These are phyloP conservation scores for Syzygium aromaticum DNA, from an alignment of 345 rosid species.

Conservation along the genomic window DNA sequence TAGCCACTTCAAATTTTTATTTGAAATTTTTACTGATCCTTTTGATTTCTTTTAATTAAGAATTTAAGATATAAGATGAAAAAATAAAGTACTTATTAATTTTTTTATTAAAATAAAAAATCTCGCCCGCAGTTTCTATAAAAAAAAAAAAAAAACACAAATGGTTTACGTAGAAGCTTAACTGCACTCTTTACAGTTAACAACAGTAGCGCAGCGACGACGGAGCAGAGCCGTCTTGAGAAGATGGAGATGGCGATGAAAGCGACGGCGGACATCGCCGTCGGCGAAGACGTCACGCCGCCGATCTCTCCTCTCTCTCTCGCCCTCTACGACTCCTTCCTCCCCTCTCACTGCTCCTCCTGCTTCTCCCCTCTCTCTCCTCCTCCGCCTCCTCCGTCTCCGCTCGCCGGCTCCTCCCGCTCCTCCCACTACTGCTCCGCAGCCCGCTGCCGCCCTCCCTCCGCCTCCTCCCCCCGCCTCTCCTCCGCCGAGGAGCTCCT, in stretches of 20 bases:
- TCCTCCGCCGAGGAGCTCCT: slow-evolving; percentile 15
- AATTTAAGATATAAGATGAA: not conserved
- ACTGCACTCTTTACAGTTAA: not conserved
- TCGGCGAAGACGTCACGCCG: slow-evolving; percentile 39
- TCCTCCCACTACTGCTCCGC: slow-evolving; percentile 18
- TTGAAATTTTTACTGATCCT: not conserved
- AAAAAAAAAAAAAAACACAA: not conserved
- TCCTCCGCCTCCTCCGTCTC: not conserved
- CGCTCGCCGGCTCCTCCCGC: slow-evolving; percentile 4
- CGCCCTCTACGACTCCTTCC: slow-evolving; percentile 45
- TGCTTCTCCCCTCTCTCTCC: slow-evolving; percentile 17
- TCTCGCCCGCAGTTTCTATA: not conserved
- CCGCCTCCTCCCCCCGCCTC: slow-evolving; percentile 21
- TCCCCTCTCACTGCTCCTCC: slow-evolving; percentile 41
- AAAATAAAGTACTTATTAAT: too few relatives aligned
- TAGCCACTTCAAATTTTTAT: too few relatives aligned
- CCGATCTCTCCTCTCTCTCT: slow-evolving; percentile 44
- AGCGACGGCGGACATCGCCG: slow-evolving; percentile 29
- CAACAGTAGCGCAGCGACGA: not conserved
- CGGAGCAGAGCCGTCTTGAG: not conserved
- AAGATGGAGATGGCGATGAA: slow-evolving; percentile 36
- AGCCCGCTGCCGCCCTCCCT: not conserved
- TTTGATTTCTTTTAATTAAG: not conserved
- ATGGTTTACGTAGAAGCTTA: not conserved
- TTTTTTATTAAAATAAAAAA: not conserved